Evolutionary conservation across 805 yeast species (phyloP).

Genomic region (Martiniozyma abietophila): DNA sequence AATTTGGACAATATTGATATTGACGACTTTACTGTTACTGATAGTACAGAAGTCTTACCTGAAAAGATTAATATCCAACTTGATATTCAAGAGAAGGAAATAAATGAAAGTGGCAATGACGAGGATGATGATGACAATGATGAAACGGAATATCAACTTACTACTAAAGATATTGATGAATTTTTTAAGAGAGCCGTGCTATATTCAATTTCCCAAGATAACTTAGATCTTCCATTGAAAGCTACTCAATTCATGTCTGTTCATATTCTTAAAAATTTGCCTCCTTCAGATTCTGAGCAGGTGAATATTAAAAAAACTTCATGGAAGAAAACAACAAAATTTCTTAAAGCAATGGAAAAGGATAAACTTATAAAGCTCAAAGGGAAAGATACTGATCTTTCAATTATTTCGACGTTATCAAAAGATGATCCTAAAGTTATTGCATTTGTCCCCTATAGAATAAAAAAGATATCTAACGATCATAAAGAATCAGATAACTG

Average conservation of each 20-base stretch:
- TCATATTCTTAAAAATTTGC: constrained; percentile 63
- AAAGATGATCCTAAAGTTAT: constrained; percentile 39
- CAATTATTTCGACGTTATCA: constrained; percentile 42
- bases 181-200: constrained; percentile 63
- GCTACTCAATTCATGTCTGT: constrained; percentile 70
- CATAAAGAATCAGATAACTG: too few relatives aligned
- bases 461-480: constrained; percentile 18
- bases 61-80: too few relatives aligned
- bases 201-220: constrained; percentile 54
- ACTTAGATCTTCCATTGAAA: constrained; percentile 53
- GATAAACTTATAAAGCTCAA: constrained; percentile 56
- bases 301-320: constrained; percentile 69
- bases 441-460: constrained; percentile 57
- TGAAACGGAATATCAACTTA: constrained; percentile 30
- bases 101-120: constrained; percentile 1
- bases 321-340: constrained; percentile 85
- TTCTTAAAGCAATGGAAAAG: constrained; percentile 80
- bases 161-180: constrained; percentile 60
- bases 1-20: not conserved
- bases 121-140: constrained; percentile 15
- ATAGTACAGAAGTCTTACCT: not conserved
- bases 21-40: not conserved
- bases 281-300: constrained; percentile 44
- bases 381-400: constrained; percentile 79
- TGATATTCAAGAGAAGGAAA: constrained; percentile 13